Percentiles rank a stretch among this genome's conserved stretches.
These are phyloP conservation scores for Eucalyptus melliodora DNA, from an alignment of 345 rosid genomes.

Conservation along the genomic window DNA sequence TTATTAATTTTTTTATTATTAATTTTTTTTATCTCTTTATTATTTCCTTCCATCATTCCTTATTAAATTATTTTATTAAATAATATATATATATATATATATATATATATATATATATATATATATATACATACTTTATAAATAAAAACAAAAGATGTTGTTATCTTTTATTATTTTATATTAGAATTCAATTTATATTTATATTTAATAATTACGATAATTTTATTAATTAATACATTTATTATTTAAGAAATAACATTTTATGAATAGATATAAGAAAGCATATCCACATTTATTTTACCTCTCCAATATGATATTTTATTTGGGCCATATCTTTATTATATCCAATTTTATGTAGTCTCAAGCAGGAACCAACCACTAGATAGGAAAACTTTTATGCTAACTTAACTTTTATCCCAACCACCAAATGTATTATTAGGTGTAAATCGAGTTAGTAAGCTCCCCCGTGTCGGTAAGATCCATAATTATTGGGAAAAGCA, in stretches of 20 bases:
- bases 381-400: neutral
- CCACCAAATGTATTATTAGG: neutral
- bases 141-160: neutral
- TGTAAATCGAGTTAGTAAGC: neutral
- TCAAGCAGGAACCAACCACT: neutral
- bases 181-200: too few species aligned
- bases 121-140: too few species aligned
- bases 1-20: too few species aligned
- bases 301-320: neutral
- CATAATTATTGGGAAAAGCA: neutral
- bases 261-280: neutral
- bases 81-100: neutral
- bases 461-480: neutral
- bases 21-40: too few species aligned
- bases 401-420: neutral
- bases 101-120: too few species aligned
- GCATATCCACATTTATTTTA: neutral
- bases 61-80: neutral
- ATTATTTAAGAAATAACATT: neutral
- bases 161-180: neutral
- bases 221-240: neutral
- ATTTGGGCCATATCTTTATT: neutral
- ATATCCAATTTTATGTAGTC: accelerated
- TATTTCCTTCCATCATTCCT: neutral
- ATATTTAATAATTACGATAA: neutral